Evolutionary conservation across 2,329 filamentous ascomycete species (phyloP), one percentile per base, ranked within the genome.

Genomic region (Cytospora piceae): DNA sequence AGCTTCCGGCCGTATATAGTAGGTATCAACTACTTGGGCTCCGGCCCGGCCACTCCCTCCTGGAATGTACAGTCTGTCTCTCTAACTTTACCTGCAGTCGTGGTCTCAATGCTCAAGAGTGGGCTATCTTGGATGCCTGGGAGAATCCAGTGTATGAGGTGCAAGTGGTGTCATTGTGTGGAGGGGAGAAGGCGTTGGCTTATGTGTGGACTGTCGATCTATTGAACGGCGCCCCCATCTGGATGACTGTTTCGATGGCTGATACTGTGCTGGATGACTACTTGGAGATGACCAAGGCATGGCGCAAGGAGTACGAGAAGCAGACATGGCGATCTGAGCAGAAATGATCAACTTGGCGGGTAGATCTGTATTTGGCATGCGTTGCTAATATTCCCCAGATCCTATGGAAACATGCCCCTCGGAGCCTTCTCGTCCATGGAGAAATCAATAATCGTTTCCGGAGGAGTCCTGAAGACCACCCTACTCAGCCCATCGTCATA

Each of bases 91-190:
- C 12, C 6, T 20, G 1, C 9, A 63, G 61, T 51, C 20, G 24
- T 15, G 61, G 39, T 14, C 39, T 63, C 53, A 66, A 59, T 14
- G 34, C 42, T 4, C 29, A 37, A 9, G 65, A 69, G n/a, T 69
- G 67, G 67, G 42, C 46, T 4, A 15, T 69, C 0, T 49, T 69
- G 20, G 67, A 69, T 31, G 57, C 65, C 15, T 69, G 65, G 22
- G 67, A 69, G 39, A 66, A 69, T 51, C 56, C 63, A 3, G 37
- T 57, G 4, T 69, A 69, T 34, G 52, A 63, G 27, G 57, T 69
- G 31, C 63, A 58, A 52, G 54, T 51, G 20, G 37, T 69, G 20
- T 15, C 46, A 1, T 60, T 69, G 2, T 31, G 49, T 1, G 63
- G 52, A 37, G 63, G 60, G 9, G 39, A 31, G 29, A 57, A 57